phyloP scores from a whole-genome alignment of 257 asterid genomes.

The Rehmannia glutinosa region DNA sequence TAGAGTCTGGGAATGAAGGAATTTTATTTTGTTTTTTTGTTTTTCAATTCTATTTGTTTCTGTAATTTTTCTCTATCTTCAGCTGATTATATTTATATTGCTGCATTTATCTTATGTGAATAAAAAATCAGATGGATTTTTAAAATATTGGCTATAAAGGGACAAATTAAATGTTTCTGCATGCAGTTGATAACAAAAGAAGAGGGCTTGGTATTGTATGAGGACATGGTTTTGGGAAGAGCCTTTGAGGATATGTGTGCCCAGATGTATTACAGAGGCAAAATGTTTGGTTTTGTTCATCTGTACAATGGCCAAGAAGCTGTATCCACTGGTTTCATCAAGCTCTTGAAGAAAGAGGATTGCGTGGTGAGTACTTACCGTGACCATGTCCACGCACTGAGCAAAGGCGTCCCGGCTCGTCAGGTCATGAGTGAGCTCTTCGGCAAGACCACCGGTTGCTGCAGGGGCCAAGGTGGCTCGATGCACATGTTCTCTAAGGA shows the following conservation, averaged over 20 bases:
- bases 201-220: slow-evolving; percentile 78
- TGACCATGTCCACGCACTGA: slow-evolving; percentile 94
- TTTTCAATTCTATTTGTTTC: background rate
- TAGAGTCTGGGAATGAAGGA: background rate
- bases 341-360: slow-evolving; percentile 77
- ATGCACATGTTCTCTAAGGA: slow-evolving; percentile 99
- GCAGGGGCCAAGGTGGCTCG: slow-evolving; percentile 99
- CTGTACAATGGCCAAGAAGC: slow-evolving; percentile 98
- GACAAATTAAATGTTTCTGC: background rate
- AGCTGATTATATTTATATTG: background rate
- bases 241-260: slow-evolving; percentile 98
- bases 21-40: background rate
- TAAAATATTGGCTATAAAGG: background rate
- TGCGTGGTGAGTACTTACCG: slow-evolving; percentile 91
- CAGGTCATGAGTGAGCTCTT: slow-evolving; percentile 97
- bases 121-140: background rate
- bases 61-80: background rate
- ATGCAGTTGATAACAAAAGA: slow-evolving; percentile 75
- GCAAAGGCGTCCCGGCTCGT: slow-evolving; percentile 96
- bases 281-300: slow-evolving; percentile 97
- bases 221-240: slow-evolving; percentile 91
- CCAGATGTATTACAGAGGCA: slow-evolving; percentile 97
- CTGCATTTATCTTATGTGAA: background rate
- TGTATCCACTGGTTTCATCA: slow-evolving; percentile 94
- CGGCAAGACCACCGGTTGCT: slow-evolving; percentile 97